Percentiles rank a stretch among this genome's conserved stretches.
Evolutionary conservation across 2,329 filamentous ascomycete species (phyloP).

Genomic region (Fusarium sp.): DNA sequence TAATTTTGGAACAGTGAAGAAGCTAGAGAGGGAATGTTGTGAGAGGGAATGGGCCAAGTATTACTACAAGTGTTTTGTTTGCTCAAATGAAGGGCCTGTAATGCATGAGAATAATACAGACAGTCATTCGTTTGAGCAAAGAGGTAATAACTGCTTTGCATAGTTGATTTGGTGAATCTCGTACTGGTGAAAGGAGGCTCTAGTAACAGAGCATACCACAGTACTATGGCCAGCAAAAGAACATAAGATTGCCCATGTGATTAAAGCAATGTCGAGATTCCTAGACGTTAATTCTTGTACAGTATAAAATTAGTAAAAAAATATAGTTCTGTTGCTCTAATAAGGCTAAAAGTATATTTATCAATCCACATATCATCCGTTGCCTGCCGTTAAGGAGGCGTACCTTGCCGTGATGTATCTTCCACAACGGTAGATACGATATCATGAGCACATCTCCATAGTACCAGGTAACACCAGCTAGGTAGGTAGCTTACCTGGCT

Average conservation of each 20-base stretch:
- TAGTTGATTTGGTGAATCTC: background rate
- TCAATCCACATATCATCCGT: background rate
- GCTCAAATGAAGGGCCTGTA: background rate
- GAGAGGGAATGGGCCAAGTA: background rate
- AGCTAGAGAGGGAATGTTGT: background rate
- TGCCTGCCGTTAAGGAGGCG: too few species aligned
- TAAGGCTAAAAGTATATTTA: background rate
- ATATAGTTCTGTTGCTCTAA: background rate
- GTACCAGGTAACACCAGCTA: background rate
- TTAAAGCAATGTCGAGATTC: background rate
- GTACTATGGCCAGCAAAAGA: background rate
- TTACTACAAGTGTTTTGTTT: background rate
- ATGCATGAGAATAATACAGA: background rate
- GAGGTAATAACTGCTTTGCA: background rate
- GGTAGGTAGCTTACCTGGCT: background rate
- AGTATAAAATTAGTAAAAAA: background rate
- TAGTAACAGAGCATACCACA: background rate
- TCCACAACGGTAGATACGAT: background rate
- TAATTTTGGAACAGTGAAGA: conserved; percentile 1
- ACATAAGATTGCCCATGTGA: background rate
- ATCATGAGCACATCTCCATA: background rate
- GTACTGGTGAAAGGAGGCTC: background rate
- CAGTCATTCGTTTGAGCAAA: background rate
- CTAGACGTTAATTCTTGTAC: background rate
- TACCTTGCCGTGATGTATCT: too few species aligned